phyloP scores from a whole-genome alignment of 192 early-diverging fungal genomes.

The Entophlyctis luteolus region DNA sequence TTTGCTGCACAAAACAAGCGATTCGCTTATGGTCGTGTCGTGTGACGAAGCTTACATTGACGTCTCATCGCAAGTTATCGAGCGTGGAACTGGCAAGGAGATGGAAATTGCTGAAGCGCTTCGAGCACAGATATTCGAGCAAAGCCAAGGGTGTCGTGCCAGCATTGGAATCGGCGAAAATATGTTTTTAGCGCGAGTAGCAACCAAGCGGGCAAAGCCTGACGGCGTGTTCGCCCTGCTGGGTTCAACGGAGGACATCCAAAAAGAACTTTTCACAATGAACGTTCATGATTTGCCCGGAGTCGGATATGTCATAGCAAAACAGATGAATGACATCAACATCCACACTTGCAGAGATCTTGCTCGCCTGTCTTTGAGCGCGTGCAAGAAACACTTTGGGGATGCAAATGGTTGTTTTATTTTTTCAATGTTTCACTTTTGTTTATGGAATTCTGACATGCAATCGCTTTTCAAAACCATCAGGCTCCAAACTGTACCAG shows the following conservation, averaged over 20 bases:
- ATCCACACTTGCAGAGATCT: slow-evolving; percentile 40
- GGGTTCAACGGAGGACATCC: neutral
- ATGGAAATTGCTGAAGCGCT: slow-evolving; percentile 31
- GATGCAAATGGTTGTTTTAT: slow-evolving; percentile 14
- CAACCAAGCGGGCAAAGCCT: slow-evolving; percentile 73
- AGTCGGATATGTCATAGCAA: slow-evolving; percentile 54
- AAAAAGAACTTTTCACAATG: slow-evolving; percentile 15
- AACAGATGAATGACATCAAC: slow-evolving; percentile 36
- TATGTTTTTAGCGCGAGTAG: slow-evolving; percentile 69
- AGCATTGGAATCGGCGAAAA: slow-evolving; percentile 76
- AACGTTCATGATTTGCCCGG: slow-evolving; percentile 53
- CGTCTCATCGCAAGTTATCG: slow-evolving; percentile 44
- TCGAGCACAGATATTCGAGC: slow-evolving; percentile 21
- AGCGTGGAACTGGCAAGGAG: slow-evolving; percentile 5
- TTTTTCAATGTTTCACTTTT: neutral
- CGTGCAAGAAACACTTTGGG: slow-evolving; percentile 65
- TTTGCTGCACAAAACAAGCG: slow-evolving; percentile 60
- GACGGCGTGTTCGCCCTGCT: slow-evolving; percentile 38
- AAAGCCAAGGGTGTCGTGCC: slow-evolving; percentile 52
- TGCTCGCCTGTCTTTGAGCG: slow-evolving; percentile 21
- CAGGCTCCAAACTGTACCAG: slow-evolving; percentile 66
- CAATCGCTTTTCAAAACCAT: slow-evolving; percentile 32
- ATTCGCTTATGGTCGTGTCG: slow-evolving; percentile 74
- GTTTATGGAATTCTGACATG: neutral
- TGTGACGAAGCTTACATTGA: slow-evolving; percentile 84